Conservation (phyloP, 1,139 yeast species). For the Hemisphaericaspora lyxosophila region DNA sequence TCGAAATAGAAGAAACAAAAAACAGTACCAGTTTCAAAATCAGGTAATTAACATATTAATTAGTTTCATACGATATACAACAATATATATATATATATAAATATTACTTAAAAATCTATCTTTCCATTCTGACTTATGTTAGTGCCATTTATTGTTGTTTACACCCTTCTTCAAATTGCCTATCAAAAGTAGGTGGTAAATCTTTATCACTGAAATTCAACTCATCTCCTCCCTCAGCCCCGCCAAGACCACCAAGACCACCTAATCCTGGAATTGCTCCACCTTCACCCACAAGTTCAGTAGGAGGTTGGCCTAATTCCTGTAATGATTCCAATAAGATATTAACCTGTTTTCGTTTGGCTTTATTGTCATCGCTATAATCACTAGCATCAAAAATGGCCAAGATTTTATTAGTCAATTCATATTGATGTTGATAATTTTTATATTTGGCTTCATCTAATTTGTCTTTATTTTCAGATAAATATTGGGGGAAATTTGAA, state of each 20-base stretch:
- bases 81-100: too few relatives aligned
- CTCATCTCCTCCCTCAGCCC: conserved; percentile 20
- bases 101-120: too few relatives aligned
- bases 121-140: too few relatives aligned
- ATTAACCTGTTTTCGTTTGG: conserved; percentile 55
- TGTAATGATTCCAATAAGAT: conserved; percentile 66
- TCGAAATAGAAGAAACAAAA: too few relatives aligned
- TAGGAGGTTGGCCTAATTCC: conserved; percentile 87
- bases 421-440: conserved; percentile 56
- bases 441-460: conserved; percentile 48
- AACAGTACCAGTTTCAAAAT: too few relatives aligned
- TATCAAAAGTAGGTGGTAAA: conserved; percentile 50
- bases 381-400: conserved; percentile 55
- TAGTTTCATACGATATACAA: too few relatives aligned
- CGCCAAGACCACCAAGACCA: too few relatives aligned
- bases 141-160: conserved; percentile 30
- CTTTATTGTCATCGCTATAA: conserved; percentile 52
- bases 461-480: conserved; percentile 47
- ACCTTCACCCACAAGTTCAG: conserved; percentile 69
- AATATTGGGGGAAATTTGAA: conserved; percentile 64
- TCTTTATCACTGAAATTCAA: conserved; percentile 44
- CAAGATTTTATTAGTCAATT: conserved; percentile 52
- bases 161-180: conserved; percentile 41
- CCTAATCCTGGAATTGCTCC: conserved; percentile 38
- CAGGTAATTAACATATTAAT: too few relatives aligned